These are phyloP conservation scores for Pisolithus thermaeus DNA, from an alignment of 1,284 basidiomycete species.

Conservation along the genomic window DNA sequence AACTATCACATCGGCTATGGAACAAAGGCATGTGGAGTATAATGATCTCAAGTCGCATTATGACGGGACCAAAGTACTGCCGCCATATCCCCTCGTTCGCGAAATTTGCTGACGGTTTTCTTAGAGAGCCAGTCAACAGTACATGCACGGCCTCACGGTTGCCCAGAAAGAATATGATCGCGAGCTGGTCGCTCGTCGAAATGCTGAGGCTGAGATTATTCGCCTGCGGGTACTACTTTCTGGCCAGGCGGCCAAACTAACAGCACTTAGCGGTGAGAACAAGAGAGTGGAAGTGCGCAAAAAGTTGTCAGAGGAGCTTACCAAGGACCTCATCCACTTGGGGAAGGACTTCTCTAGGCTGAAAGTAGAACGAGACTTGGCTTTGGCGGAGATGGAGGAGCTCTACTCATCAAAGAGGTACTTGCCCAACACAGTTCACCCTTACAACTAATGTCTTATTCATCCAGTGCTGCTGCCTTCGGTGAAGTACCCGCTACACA, in stretches of 20 bases:
- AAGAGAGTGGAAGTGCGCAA: constrained; percentile 74
- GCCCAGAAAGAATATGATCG: constrained; percentile 92
- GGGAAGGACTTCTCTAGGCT: constrained; percentile 86
- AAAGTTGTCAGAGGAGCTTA: constrained; percentile 75
- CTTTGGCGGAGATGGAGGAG: constrained; percentile 91
- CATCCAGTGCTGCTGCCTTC: constrained; percentile 18
- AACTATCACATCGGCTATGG: constrained; percentile 64
- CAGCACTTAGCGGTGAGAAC: constrained; percentile 75
- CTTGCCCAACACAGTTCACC: constrained; percentile 6
- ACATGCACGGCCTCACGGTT: constrained; percentile 86
- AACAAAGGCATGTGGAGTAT: constrained; percentile 61
- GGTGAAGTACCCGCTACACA: constrained; percentile 42
- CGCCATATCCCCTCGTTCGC: background rate
- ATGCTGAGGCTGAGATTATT: constrained; percentile 89
- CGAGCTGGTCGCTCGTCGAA: constrained; percentile 80
- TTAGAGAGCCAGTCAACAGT: constrained; percentile 83
- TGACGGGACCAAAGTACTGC: constrained; percentile 79
- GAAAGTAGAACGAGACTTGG: constrained; percentile 85
- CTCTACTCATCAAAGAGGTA: constrained; percentile 71
- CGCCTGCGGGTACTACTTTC: constrained; percentile 80
- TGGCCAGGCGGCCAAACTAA: constrained; percentile 84
- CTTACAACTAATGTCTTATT: constrained; percentile 20
- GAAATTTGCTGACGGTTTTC: constrained; percentile 1
- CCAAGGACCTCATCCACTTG: constrained; percentile 69
- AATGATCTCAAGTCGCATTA: constrained; percentile 70